Evolutionary conservation across 352 stramenopile genomes (phyloP), one percentile per base, ranked within the genome.

Genomic region (Phytophthora agathidicida): DNA sequence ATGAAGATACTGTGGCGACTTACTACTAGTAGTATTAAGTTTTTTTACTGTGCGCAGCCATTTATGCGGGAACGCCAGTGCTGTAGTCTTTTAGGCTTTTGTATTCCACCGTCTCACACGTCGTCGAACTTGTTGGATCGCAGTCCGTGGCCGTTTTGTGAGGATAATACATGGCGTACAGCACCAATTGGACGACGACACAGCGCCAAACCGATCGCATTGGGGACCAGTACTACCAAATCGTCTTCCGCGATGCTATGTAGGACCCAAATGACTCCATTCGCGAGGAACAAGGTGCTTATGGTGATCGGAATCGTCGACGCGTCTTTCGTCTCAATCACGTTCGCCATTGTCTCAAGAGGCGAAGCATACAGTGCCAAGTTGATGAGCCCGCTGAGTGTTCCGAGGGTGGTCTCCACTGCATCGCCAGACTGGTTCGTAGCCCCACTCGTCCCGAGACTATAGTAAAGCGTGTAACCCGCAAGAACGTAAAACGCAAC

Each of bases 241-340:
- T 82, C 63, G 27, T 66, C 47, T 22, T 66, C 45, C 1, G 73
- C 59, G 5, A 68, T 45, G 14, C 61, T 51, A 37, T 77, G 73
- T 10, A 62, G 31, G 13, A 67, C 58, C 75, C 71, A 81, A 1
- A 71, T 54, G 1, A 57, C 48, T 39, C 71, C 68, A 58, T 71
- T 80, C 30, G 53, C 51, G 22, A 75, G 68, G 9, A 62, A 63
- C 2, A 76, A 46, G 2, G 51, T 31, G 17, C 70, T 67, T 48
- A 82, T 70, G 19, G 23, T 43, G 28, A 85, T 75, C 3, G 72
- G 72, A 35, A 85, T 74, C 24, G 60, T 75, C 11, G 63, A 66
- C 3, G 68, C 32, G 9, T 60, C 43, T 13, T 61, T 60, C 5
- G 16, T 61, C 22, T 48, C n/a, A 26, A 69, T 38, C 19, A 64